Base-by-base conservation (phyloP, 257 asterid species). In the Buddleja alternifolia region DNA sequence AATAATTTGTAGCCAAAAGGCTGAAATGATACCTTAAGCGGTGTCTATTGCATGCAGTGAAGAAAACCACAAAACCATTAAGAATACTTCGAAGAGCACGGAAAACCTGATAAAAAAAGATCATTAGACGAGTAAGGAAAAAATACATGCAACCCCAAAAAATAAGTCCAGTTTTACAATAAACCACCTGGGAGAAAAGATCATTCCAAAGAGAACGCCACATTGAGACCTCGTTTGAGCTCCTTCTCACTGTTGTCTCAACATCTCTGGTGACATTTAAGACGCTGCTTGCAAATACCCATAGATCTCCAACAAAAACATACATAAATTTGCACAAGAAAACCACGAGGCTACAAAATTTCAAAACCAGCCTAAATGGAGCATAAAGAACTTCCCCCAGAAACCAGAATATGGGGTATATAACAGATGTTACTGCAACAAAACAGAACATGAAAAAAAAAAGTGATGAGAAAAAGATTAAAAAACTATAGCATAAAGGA, bases 161-260 rank as follows among this genome's bases (percentile, higher is more conserved):
- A 39, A 47, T 29, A 70, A 36, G 75, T 19, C 15, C 23, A 36
- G n/a, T 57, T 40, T 39, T 25, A 69, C 66, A 71, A 45, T 25
- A 21, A 50, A 23, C 51, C 48, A 93, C 99, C 90, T 94, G 96
- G 36, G 96, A 94, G 84, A 91, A 91, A 57, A 94, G 94, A 78
- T 89, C 99, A 73, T 91, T 86, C 99, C 99, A 94, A 29, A 94
- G 93, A 39, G 97, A 84, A 32, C 93, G 96, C 97, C 89, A 89
- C 59, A 89, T 29, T 40, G 99, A 94, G 55, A 83, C 86, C 77
- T 85, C 90, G 0, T 83, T 75, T 14, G 95, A 80, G 78, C 79
- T 78, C 67, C 86, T 93, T 2, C 79, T 78, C 70, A 89, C 95
- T 2, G 97, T 82, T 54, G 97, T 73, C 77, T 81, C 93, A 32